Evolutionary conservation across 108 stramenopile genomes (phyloP).

Genomic region (Craspedostauros australis): DNA sequence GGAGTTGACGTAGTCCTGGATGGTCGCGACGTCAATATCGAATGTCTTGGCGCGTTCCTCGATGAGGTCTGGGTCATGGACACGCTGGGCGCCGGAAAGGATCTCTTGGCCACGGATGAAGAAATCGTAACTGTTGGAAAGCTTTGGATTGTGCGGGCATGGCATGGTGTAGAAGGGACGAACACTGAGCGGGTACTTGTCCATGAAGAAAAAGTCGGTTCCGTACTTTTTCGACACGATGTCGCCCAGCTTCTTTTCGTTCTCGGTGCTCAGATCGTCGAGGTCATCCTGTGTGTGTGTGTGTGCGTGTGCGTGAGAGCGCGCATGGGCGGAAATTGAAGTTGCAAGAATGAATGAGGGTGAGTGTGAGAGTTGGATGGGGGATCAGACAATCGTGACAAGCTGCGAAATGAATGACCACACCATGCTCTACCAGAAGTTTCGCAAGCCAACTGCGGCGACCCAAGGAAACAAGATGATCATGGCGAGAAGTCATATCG

Average conservation of each 20-base stretch:
- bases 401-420: no score
- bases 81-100: constrained; percentile 96
- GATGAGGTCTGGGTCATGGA: constrained; percentile 93
- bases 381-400: no score
- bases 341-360: no score
- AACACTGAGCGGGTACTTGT: constrained; percentile 96
- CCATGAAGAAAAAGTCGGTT: constrained; percentile 99
- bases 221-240: constrained; percentile 95
- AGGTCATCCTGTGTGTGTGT: constrained; percentile 58
- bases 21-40: constrained; percentile 85
- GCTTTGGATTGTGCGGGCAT: constrained; percentile 85
- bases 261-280: constrained; percentile 94
- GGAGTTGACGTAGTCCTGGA: constrained; percentile 90
- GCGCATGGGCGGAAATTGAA: constrained; percentile 1
- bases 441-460: no score
- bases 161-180: constrained; percentile 99
- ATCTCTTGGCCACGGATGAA: constrained; percentile 99
- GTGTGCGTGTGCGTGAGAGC: not conserved
- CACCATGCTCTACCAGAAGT: no score
- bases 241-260: constrained; percentile 96
- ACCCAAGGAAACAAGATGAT: no score
- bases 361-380: no score
- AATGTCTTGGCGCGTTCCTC: constrained; percentile 85
- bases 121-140: constrained; percentile 96
- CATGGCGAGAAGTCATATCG: no score